Base-by-base conservation (phyloP, 805 yeast species). In the Pichia cephalocereana region DNA sequence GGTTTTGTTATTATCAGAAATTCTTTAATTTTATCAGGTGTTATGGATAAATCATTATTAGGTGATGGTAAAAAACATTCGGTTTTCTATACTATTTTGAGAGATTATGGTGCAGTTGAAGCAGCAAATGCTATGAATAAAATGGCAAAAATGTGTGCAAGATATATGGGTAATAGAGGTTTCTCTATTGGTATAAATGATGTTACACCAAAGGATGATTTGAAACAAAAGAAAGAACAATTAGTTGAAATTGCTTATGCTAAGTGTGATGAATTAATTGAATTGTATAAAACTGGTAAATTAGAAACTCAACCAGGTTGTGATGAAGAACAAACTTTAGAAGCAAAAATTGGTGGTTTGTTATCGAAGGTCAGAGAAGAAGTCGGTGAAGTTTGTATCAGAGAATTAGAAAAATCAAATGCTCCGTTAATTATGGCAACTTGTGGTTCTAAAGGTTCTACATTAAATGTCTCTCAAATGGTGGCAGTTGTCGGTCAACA, bases 401-500 rank as follows among this genome's bases (percentile, higher is more conserved):
- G 75, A 47, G 98, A 93, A 67, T 72, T 93, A 50, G 96, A 86
- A 55, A 79, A 83, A 46, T 77, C 88, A 45, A 93, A 93, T 64
- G 96, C 99, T 26, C 99, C 99, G 39, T 76, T 93, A 61, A 91
- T 93, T 63, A 93, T 93, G 99, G 97, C 99, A 12, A 87, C 96
- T 2, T 93, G 98, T 76, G 99, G 99, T 58, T 91, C 98, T 40
- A 93, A 93, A 67, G 99, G 99, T 68, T 93, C 98, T 38, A 89
- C 96, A 0, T 77, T 95, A 53, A 93, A 93, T 67, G 99, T 93
- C 31, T 93, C 99, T 14, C 99, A 93, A 72, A 93, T 93, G 99
- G 98, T 93, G 76, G 99, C 99, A 0, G 96, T 91, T 64, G 99
- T 93, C 30, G 99, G 99, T 47, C 99, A 93, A 71, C 99, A 93